Conservation (phyloP, 129 eudicot genomes). For the Heracleum sosnowskyi region DNA sequence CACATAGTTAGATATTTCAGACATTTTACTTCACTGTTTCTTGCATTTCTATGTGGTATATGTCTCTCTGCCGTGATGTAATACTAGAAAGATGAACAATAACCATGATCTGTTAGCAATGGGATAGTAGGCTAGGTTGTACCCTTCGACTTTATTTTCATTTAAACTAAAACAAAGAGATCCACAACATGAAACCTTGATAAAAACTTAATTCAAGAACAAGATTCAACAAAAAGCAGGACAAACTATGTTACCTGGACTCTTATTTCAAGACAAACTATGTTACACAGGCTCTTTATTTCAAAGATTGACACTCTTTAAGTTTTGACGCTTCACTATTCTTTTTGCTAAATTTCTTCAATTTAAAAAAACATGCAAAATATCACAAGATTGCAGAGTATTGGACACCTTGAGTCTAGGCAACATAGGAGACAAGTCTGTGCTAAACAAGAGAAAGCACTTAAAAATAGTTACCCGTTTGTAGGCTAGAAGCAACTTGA, state of each 20-base stretch:
- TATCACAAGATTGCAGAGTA: not conserved
- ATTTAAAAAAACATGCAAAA: not conserved
- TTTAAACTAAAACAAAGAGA: not conserved
- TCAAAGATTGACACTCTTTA: not conserved
- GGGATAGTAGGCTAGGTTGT: not conserved
- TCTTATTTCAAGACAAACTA: not conserved
- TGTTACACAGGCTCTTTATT: not conserved
- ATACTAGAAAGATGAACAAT: not conserved
- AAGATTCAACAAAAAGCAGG: not conserved
- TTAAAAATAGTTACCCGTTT: not conserved
- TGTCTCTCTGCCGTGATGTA: not conserved
- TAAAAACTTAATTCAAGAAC: not conserved
- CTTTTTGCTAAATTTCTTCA: not conserved
- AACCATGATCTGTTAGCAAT: not conserved
- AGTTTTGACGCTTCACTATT: not conserved
- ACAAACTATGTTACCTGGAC: not conserved
- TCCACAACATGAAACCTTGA: not conserved
- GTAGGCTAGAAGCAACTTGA: not conserved
- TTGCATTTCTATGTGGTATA: not conserved
- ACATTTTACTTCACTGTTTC: not conserved
- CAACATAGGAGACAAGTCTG: not conserved
- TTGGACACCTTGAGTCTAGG: not conserved
- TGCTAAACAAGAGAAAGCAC: not conserved
- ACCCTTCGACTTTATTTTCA: not conserved
- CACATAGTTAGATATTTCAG: too few relatives aligned